phyloP scores from a whole-genome alignment of 345 rosid genomes.

The Heritiera littoralis region DNA sequence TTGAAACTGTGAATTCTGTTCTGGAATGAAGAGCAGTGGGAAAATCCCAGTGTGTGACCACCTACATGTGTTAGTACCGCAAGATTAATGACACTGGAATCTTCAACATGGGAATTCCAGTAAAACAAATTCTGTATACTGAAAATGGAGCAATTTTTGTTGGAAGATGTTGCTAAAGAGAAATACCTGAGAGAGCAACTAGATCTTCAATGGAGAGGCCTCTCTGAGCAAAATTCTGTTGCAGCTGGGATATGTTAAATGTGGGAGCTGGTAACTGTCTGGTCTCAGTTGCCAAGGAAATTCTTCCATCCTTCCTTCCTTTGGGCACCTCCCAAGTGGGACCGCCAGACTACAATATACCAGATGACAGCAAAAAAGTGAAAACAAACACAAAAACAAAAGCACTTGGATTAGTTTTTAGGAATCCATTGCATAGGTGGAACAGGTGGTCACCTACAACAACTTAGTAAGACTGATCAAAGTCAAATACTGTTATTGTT shows the following conservation, averaged over 20 bases:
- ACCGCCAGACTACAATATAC: conserved; percentile 66
- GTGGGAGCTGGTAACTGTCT: conserved; percentile 76
- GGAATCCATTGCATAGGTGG: conserved; percentile 8
- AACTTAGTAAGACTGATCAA: not conserved
- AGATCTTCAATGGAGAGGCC: conserved; percentile 72
- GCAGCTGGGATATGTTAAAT: conserved; percentile 70
- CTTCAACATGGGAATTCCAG: not conserved
- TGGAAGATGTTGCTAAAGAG: not conserved
- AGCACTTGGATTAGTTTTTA: not conserved
- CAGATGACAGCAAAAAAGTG: not conserved
- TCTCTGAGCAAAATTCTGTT: conserved; percentile 76
- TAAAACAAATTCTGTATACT: not conserved
- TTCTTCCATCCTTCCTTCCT: conserved; percentile 87
- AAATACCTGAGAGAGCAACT: conserved; percentile 73
- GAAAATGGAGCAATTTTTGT: not conserved
- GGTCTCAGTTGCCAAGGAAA: conserved; percentile 75
- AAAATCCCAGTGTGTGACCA: conserved; percentile 87
- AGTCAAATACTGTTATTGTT: not conserved
- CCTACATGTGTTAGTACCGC: conserved; percentile 34
- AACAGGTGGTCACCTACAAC: not conserved
- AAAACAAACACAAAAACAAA: not conserved
- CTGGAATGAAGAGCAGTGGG: conserved; percentile 87
- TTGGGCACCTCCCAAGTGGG: conserved; percentile 86
- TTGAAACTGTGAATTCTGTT: conserved; percentile 82
- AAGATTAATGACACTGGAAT: not conserved